phyloP scores from a whole-genome alignment of 768 basidiomycete genomes.

The Candolleomyces aberdarensis region DNA sequence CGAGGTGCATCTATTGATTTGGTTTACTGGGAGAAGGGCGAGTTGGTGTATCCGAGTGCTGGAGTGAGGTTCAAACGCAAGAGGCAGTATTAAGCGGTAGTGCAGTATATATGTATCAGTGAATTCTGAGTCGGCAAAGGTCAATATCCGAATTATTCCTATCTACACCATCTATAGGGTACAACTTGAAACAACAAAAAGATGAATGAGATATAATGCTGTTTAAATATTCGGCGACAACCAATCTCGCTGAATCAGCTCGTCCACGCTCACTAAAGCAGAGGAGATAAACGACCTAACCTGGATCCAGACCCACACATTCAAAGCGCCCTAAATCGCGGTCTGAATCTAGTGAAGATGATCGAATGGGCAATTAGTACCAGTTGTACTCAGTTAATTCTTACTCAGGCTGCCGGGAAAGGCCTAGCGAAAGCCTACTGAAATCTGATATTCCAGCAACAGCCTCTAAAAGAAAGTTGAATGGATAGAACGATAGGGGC shows the following conservation, averaged over 20 bases:
- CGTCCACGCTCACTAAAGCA: slow-evolving; percentile 78
- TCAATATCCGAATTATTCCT: too few relatives aligned
- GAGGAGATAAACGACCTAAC: slow-evolving; percentile 82
- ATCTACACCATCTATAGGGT: too few relatives aligned
- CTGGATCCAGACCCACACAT: slow-evolving; percentile 96
- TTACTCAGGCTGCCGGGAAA: too few relatives aligned
- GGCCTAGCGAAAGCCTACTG: slow-evolving; percentile 40
- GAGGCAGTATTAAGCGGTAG: neutral
- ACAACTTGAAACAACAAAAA: too few relatives aligned
- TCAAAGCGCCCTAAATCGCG: slow-evolving; percentile 79
- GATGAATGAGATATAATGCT: too few relatives aligned
- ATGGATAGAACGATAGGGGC: neutral
- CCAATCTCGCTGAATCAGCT: slow-evolving; percentile 86
- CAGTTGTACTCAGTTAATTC: too few relatives aligned
- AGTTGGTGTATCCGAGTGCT: slow-evolving; percentile 33
- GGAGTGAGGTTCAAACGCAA: slow-evolving; percentile 24
- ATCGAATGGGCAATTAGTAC: too few relatives aligned
- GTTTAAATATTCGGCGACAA: slow-evolving; percentile 28
- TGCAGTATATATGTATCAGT: too few relatives aligned
- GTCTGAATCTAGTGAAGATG: too few relatives aligned
- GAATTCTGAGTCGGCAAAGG: too few relatives aligned
- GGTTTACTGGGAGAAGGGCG: slow-evolving; percentile 31
- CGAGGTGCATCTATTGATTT: slow-evolving; percentile 33
- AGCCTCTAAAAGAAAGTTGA: slow-evolving; percentile 41
- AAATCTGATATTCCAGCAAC: slow-evolving; percentile 68